A percentile compares a stretch with the other conserved stretches of the same genome.
Conservation (phyloP, 2,329 filamentous ascomycete genomes). For the Paramyrothecium sp. region DNA sequence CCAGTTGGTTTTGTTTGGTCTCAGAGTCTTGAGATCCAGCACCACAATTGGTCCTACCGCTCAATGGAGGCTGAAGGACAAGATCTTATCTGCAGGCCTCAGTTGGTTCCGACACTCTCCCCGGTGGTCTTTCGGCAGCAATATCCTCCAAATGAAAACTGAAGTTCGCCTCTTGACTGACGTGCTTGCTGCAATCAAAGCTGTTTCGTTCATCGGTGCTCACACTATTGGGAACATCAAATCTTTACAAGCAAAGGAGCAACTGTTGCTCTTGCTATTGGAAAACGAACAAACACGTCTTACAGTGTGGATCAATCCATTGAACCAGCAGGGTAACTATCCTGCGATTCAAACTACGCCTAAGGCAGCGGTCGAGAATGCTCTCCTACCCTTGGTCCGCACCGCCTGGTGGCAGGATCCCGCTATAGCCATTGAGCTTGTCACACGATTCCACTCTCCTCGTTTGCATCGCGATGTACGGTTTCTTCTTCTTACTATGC, state of each 20-base stretch:
- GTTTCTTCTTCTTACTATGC: constrained; percentile 76
- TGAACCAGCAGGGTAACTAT: constrained; percentile 54
- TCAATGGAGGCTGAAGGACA: constrained; percentile 84
- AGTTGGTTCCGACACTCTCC: constrained; percentile 85
- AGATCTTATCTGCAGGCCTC: constrained; percentile 80
- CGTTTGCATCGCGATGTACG: constrained; percentile 75
- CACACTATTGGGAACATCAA: constrained; percentile 54
- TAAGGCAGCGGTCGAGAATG: constrained; percentile 39
- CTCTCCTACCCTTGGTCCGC: constrained; percentile 64
- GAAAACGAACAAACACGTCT: constrained; percentile 83
- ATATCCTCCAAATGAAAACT: constrained; percentile 88
- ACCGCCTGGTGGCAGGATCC: constrained; percentile 88
- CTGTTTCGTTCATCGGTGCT: constrained; percentile 58
- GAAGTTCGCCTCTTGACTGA: constrained; percentile 82
- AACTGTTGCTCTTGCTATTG: constrained; percentile 76
- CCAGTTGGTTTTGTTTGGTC: constrained; percentile 78
- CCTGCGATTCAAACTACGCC: constrained; percentile 37
- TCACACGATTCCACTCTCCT: constrained; percentile 73
- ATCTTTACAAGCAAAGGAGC: constrained; percentile 74
- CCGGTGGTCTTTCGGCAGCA: constrained; percentile 94
- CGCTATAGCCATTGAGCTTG: constrained; percentile 82
- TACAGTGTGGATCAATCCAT: constrained; percentile 84
- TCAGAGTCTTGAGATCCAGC: constrained; percentile 73
- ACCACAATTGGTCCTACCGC: constrained; percentile 62
- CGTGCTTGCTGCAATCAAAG: constrained; percentile 65